These are phyloP conservation scores for Iris pallida DNA, from an alignment of 116 monocot genomes.

Conservation along the genomic window DNA sequence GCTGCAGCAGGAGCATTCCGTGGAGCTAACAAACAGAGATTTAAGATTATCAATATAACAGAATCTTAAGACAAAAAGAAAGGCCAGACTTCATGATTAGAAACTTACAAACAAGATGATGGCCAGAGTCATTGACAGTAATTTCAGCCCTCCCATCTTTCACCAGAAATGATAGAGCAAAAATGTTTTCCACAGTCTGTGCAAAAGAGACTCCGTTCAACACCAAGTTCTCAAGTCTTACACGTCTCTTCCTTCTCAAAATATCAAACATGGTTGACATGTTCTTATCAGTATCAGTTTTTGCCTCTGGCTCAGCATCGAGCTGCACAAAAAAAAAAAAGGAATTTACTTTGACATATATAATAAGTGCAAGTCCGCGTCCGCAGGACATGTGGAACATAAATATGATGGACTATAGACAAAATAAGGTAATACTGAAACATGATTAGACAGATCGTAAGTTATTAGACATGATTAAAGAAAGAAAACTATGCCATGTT, in stretches of 20 bases:
- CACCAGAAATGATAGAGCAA: constrained; percentile 91
- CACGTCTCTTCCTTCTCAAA: constrained; percentile 51
- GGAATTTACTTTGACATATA: background rate
- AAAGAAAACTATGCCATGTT: too few relatives aligned
- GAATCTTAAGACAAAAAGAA: constrained; percentile 5
- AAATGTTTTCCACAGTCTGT: constrained; percentile 92
- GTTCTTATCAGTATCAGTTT: constrained; percentile 80
- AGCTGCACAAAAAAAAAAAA: constrained; percentile 35
- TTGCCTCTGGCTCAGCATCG: constrained; percentile 31
- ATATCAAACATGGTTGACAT: constrained; percentile 76
- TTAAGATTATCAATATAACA: background rate
- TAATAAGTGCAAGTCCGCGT: background rate
- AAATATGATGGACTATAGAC: too few relatives aligned
- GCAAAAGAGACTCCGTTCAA: constrained; percentile 79
- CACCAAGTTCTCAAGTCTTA: constrained; percentile 60
- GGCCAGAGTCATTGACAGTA: constrained; percentile 36
- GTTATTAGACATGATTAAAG: too few relatives aligned
- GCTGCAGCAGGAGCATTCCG: constrained; percentile 81
- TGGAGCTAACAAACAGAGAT: constrained; percentile 38
- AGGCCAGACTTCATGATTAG: background rate
- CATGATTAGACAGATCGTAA: too few relatives aligned
- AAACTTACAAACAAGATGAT: constrained; percentile 71
- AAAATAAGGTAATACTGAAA: too few relatives aligned
- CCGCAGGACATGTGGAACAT: too few relatives aligned
- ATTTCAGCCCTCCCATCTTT: constrained; percentile 92